A percentile compares a stretch with the other conserved stretches of the same genome.
Evolutionary conservation across 345 rosid species (phyloP).

Genomic region (Pistacia atlantica): DNA sequence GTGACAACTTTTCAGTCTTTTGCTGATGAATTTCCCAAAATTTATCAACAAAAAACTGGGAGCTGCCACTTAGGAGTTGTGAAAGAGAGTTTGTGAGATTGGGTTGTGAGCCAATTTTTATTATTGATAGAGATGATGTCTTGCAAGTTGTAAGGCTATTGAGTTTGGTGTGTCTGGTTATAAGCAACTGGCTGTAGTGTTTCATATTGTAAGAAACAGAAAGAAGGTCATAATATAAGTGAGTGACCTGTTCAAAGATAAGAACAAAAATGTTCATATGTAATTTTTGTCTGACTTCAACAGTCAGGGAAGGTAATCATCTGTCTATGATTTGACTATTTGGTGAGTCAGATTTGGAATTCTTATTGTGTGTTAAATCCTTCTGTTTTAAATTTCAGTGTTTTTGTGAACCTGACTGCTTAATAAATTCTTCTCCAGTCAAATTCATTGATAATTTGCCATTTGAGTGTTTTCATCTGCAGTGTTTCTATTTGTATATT

Average conservation of each 20-base stretch:
- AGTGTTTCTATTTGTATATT: conserved; percentile 1
- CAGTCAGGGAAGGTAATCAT: neutral
- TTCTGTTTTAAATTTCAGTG: neutral
- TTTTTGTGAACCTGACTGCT: neutral
- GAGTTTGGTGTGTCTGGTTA: neutral
- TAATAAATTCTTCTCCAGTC: neutral
- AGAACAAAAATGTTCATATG: neutral
- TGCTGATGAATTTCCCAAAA: too few relatives aligned
- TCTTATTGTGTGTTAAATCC: neutral
- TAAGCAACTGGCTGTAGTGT: neutral
- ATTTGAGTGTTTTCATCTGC: conserved; percentile 12
- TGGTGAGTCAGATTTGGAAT: neutral
- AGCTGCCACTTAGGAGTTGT: too few relatives aligned
- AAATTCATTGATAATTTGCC: conserved; percentile 1
- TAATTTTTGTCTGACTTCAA: neutral
- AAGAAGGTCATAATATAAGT: neutral
- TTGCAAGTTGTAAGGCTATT: neutral
- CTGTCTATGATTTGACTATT: neutral
- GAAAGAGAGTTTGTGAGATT: too few relatives aligned
- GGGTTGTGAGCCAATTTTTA: too few relatives aligned
- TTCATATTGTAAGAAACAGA: neutral
- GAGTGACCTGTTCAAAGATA: neutral
- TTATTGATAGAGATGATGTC: neutral
- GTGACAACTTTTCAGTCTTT: too few relatives aligned
- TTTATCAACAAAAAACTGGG: too few relatives aligned